phyloP scores from a whole-genome alignment of 495 filamentous ascomycete genomes.

The Neurospora sp. region DNA sequence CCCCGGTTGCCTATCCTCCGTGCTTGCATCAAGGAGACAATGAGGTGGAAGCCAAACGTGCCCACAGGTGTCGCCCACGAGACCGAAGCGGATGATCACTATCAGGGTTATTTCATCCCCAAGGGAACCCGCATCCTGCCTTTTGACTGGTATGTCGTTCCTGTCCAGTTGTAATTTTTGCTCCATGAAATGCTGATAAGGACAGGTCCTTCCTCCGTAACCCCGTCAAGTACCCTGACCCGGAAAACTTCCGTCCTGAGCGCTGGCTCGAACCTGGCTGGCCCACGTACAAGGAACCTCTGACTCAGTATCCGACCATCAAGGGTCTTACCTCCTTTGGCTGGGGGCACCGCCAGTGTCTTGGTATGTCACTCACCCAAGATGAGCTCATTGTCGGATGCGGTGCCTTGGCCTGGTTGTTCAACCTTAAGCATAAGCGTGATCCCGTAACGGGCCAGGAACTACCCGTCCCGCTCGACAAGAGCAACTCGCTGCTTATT shows the following conservation, averaged over 20 bases:
- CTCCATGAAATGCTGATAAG: conserved; percentile 3
- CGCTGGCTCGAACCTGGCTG: conserved; percentile 40
- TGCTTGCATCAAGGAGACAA: conserved; percentile 37
- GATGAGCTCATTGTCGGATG: conserved; percentile 36
- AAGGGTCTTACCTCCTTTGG: conserved; percentile 43
- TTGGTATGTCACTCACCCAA: conserved; percentile 41
- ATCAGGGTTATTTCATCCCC: conserved; percentile 32
- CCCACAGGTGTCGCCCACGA: conserved; percentile 37
- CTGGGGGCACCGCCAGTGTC: conserved; percentile 51
- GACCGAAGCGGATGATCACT: conserved; percentile 29
- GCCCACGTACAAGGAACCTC: conserved; percentile 43
- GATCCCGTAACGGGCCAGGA: conserved; percentile 23
- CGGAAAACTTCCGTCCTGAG: conserved; percentile 40
- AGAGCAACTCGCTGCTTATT: conserved; percentile 32
- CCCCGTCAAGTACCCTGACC: conserved; percentile 38
- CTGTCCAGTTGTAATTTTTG: background rate
- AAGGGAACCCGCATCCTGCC: conserved; percentile 41
- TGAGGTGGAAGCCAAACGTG: conserved; percentile 47
- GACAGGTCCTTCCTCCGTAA: conserved; percentile 27
- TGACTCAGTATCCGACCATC: conserved; percentile 35
- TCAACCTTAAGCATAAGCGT: conserved; percentile 34
- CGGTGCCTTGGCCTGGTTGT: conserved; percentile 36
- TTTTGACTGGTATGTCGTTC: conserved; percentile 32
- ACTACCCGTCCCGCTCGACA: conserved; percentile 30
- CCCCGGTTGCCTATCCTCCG: conserved; percentile 35